phyloP scores from a whole-genome alignment of 805 yeast species.

The Komagataella phaffii region DNA sequence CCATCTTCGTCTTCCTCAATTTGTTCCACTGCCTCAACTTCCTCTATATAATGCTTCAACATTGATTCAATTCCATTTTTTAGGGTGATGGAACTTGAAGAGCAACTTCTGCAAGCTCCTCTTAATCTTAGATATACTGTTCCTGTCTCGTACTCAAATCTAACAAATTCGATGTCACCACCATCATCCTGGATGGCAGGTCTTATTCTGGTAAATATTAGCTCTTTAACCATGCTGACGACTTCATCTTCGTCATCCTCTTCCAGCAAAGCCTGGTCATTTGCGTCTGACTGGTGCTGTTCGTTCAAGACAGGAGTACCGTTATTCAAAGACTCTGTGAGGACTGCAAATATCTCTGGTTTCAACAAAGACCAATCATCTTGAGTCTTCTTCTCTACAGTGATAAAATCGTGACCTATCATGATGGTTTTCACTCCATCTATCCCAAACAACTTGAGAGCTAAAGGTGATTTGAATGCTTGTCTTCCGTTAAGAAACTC shows the following conservation, averaged over 20 bases:
- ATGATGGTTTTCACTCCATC: constrained; percentile 69
- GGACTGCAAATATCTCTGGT: constrained; percentile 50
- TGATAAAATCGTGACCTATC: constrained; percentile 76
- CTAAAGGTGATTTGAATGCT: constrained; percentile 64
- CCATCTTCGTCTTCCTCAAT: constrained; percentile 67
- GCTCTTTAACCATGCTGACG: constrained; percentile 79
- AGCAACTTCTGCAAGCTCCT: constrained; percentile 95
- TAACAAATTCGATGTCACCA: constrained; percentile 86
- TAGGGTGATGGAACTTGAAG: constrained; percentile 80
- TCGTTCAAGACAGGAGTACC: constrained; percentile 40
- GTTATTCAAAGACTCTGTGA: constrained; percentile 40
- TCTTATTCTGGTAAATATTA: constrained; percentile 86
- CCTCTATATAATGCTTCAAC: constrained; percentile 95
- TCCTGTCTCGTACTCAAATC: constrained; percentile 77
- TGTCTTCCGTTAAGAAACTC: constrained; percentile 70
- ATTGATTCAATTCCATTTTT: constrained; percentile 95
- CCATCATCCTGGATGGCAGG: constrained; percentile 99
- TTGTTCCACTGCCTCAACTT: constrained; percentile 79
- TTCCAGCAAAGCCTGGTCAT: constrained; percentile 16
- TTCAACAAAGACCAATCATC: constrained; percentile 48
- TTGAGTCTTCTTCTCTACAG: constrained; percentile 50
- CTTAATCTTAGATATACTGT: constrained; percentile 78
- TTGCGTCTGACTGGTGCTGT: constrained; percentile 17
- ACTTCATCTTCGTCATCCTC: constrained; percentile 62
- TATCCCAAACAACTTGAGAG: constrained; percentile 56